These are phyloP conservation scores for Colletotrichum sp. DNA, from an alignment of 2,329 filamentous ascomycete species.

Conservation along the genomic window DNA sequence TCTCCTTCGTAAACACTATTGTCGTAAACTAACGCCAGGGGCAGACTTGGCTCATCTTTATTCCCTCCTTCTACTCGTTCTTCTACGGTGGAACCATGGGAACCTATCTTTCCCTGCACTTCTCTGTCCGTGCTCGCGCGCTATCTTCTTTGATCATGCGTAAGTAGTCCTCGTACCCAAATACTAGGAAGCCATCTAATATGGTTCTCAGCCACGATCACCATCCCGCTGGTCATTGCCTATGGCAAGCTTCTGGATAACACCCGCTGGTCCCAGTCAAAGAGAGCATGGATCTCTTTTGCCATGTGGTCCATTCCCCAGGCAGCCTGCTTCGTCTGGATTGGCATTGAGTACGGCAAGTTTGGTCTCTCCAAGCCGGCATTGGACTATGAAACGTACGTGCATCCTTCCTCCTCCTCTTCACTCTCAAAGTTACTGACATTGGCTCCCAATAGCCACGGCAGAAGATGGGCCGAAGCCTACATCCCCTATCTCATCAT, in stretches of 20 bases:
- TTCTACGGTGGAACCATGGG: constrained; percentile 39
- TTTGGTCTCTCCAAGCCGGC: not conserved
- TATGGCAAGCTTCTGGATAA: not conserved
- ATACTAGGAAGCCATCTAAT: not conserved
- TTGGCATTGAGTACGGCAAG: constrained; percentile 12
- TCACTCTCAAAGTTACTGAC: not conserved
- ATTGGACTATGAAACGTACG: not conserved
- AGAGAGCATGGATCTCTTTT: constrained; percentile 3
- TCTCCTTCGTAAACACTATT: not conserved
- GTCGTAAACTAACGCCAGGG: not conserved
- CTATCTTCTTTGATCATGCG: constrained; percentile 25
- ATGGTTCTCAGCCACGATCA: not conserved
- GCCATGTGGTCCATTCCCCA: not conserved
- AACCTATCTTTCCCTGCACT: constrained; percentile 28
- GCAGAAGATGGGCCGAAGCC: constrained; percentile 6
- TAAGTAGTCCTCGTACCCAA: not conserved
- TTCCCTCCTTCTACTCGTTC: constrained; percentile 35
- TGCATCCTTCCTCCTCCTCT: too few species aligned
- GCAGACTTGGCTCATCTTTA: constrained; percentile 29
- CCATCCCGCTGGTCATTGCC: not conserved
- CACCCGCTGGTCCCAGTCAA: not conserved
- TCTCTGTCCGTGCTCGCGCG: constrained; percentile 29
- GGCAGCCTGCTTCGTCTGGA: constrained; percentile 8
- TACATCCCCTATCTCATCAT: constrained; percentile 7
- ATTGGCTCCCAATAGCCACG: not conserved